Evolutionary conservation across 2,329 filamentous ascomycete species (phyloP), one percentile per base, ranked within the genome.

Genomic region (Alternaria hordeiaustralica): DNA sequence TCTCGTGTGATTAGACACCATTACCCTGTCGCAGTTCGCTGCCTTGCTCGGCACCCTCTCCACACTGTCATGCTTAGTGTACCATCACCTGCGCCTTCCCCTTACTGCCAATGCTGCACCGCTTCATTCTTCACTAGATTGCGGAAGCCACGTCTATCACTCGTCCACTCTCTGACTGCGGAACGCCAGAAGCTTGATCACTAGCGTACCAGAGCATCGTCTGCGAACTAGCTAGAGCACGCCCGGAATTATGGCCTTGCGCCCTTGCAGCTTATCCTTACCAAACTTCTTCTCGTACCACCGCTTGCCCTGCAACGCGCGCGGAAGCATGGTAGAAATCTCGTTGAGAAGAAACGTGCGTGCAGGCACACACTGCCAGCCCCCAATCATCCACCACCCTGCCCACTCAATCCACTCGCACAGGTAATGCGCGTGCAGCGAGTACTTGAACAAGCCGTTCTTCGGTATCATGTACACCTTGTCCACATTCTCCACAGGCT

Each of bases 381-480:
- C 86, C 1, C 90, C 87, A 70, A 92, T 87, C 79, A 97, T 87
- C 84, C 90, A 94, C 79, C 94, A 99, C 0, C 96, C 96, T 4
- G 87, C 80, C 96, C 96, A 99, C 84, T 99, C 96, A 57, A 97
- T 79, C 96, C 96, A 99, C 82, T 99, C 96, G 76, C 90, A 92
- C n/a, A 97, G 85, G 79, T 97, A 99, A 79, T 99, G 96, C 69
- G 96, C 94, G 79, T 91, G 97, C 63, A 98, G 85, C 76, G 97
- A 87, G 73, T 89, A 90, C 69, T 87, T 85, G 81, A 98, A 99
- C 54, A 97, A 81, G 1, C 94, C 94, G 55, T 90, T 90, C 75
- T 92, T 84, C 0, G 96, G 96, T 56, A 99, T 87, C 82, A 92
- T 89, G 79, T 98, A 98, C 65, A 96, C 88, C 82, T 96, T 97